Conservation (phyloP, 345 rosid species). For the Citrus maxima region DNA sequence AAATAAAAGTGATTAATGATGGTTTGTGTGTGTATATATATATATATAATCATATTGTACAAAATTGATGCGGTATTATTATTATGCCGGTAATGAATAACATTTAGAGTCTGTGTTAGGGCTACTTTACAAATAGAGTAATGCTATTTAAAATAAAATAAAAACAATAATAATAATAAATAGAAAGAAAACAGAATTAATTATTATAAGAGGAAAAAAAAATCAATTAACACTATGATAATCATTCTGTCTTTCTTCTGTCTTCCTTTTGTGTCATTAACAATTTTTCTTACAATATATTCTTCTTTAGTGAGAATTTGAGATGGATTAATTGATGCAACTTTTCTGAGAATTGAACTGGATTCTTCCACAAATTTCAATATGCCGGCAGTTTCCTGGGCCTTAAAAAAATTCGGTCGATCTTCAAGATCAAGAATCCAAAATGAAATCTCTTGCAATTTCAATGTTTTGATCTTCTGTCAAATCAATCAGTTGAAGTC, state of each 20-base stretch:
- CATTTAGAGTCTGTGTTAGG: slow-evolving; percentile 19
- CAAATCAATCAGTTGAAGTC: slow-evolving; percentile 3
- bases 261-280: too few relatives aligned
- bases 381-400: slow-evolving; percentile 1
- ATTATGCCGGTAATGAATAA: slow-evolving; percentile 7
- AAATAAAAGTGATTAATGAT: too few relatives aligned
- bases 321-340: too few relatives aligned
- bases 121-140: background rate
- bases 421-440: slow-evolving; percentile 13
- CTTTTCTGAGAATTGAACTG: background rate
- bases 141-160: too few relatives aligned
- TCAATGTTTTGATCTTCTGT: background rate
- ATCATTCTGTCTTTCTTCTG: too few relatives aligned
- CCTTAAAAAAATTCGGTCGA: slow-evolving; percentile 12
- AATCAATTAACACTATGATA: too few relatives aligned
- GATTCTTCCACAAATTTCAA: background rate
- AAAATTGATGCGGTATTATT: background rate
- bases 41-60: background rate
- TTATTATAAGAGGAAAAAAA: too few relatives aligned
- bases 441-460: background rate
- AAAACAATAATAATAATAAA: too few relatives aligned
- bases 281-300: slow-evolving; percentile 12
- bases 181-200: too few relatives aligned
- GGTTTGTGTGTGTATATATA: too few relatives aligned
- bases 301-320: background rate